Percentiles rank a stretch among this genome's conserved stretches.
These are phyloP conservation scores for Castanopsis chinensis DNA, from an alignment of 306 rosid genomes.

Conservation along the genomic window DNA sequence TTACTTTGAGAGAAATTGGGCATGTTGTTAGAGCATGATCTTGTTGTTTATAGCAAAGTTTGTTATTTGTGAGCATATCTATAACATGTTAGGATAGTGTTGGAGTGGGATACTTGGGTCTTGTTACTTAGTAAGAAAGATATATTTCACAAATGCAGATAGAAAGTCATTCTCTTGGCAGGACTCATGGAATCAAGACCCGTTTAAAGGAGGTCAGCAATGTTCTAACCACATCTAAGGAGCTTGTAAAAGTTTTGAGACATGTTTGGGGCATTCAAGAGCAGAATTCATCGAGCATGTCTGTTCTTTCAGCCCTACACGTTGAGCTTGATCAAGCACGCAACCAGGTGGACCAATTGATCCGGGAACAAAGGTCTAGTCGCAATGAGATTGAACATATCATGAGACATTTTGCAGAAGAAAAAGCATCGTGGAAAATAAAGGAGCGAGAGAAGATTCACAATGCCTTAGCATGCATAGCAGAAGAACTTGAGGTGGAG, in stretches of 20 bases:
- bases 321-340: conserved; percentile 67
- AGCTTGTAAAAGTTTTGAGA: conserved; percentile 67
- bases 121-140: not conserved
- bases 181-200: conserved; percentile 40
- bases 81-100: not conserved
- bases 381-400: conserved; percentile 49
- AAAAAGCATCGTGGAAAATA: conserved; percentile 72
- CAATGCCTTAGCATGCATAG: conserved; percentile 43
- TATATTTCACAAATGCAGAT: conserved; percentile 37
- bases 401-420: conserved; percentile 62
- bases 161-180: conserved; percentile 30
- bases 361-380: conserved; percentile 48
- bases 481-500: conserved; percentile 78
- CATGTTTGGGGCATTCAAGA: conserved; percentile 56
- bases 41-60: not conserved
- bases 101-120: not conserved
- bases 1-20: not conserved
- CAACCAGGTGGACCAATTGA: conserved; percentile 52
- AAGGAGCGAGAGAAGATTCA: conserved; percentile 66
- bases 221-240: conserved; percentile 69
- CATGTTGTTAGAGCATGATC: not conserved
- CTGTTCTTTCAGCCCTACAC: conserved; percentile 61
- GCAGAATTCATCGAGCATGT: conserved; percentile 43
- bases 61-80: not conserved
- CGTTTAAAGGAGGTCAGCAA: conserved; percentile 73